phyloP scores from a whole-genome alignment of 148 eudicot genomes.

The Nyssa sinensis region DNA sequence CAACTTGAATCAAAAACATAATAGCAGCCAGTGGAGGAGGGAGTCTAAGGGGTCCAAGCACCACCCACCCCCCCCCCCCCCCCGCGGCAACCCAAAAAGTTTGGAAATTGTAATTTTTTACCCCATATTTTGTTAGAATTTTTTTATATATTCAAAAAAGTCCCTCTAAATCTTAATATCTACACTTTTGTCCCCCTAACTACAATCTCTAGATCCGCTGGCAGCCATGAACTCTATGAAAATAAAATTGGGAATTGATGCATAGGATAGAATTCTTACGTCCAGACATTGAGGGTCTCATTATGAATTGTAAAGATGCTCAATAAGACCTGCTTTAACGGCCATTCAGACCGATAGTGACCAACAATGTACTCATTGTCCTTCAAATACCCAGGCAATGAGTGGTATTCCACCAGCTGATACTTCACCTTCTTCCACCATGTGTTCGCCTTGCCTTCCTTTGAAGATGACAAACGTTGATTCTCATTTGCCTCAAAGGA shows the following conservation, averaged over 20 bases:
- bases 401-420: slow-evolving; percentile 79
- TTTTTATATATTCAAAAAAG: too few relatives aligned
- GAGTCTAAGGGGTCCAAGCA: too few relatives aligned
- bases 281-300: slow-evolving; percentile 95
- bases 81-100: too few relatives aligned
- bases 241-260: background rate
- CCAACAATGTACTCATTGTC: slow-evolving; percentile 81
- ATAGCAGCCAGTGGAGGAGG: too few relatives aligned
- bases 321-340: slow-evolving; percentile 66
- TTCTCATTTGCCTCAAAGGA: slow-evolving; percentile 3
- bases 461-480: background rate
- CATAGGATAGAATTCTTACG: slow-evolving; percentile 43
- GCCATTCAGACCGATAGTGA: slow-evolving; percentile 84
- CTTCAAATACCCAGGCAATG: slow-evolving; percentile 72
- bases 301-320: slow-evolving; percentile 82
- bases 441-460: slow-evolving; percentile 65
- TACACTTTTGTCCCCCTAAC: too few relatives aligned
- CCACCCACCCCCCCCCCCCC: too few relatives aligned
- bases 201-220: too few relatives aligned
- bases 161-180: too few relatives aligned
- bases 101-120: too few relatives aligned
- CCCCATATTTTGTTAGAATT: too few relatives aligned
- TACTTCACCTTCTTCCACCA: slow-evolving; percentile 87
- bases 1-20: background rate
- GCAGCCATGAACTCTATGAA: background rate